phyloP scores from a whole-genome alignment of 345 rosid genomes.

The Dipteronia dyeriana region DNA sequence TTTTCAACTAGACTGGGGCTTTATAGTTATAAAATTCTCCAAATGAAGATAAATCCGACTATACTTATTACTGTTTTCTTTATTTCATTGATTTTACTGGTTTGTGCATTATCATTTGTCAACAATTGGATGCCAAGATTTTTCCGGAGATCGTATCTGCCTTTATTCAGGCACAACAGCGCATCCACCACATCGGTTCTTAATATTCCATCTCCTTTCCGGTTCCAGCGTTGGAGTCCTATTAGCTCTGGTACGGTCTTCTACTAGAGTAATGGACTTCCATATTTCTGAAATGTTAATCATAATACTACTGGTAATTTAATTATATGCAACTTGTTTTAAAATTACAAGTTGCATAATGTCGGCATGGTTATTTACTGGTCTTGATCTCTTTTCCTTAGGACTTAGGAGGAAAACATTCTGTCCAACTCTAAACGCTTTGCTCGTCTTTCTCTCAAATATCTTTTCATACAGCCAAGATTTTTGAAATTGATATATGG shows the following conservation, averaged over 20 bases:
- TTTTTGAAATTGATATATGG: neutral
- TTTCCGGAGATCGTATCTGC: constrained; percentile 71
- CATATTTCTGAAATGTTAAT: neutral
- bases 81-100: constrained; percentile 64
- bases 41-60: constrained; percentile 66
- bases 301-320: neutral
- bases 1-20: constrained; percentile 61
- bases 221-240: constrained; percentile 89
- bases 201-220: constrained; percentile 74
- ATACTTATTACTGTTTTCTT: constrained; percentile 57
- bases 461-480: neutral
- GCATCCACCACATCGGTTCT: constrained; percentile 68
- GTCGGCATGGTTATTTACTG: neutral
- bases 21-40: constrained; percentile 58
- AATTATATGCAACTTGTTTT: neutral
- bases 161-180: constrained; percentile 68
- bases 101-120: constrained; percentile 73
- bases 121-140: constrained; percentile 69
- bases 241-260: constrained; percentile 62
- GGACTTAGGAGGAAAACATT: neutral
- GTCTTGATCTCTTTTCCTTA: neutral
- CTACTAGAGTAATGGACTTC: constrained; percentile 3
- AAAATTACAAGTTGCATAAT: neutral
- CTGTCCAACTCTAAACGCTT: neutral
- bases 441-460: neutral